A percentile compares a stretch with the other conserved stretches of the same genome.
Evolutionary conservation across 345 rosid genomes (phyloP).

Genomic region (Gossypium mustelinum): DNA sequence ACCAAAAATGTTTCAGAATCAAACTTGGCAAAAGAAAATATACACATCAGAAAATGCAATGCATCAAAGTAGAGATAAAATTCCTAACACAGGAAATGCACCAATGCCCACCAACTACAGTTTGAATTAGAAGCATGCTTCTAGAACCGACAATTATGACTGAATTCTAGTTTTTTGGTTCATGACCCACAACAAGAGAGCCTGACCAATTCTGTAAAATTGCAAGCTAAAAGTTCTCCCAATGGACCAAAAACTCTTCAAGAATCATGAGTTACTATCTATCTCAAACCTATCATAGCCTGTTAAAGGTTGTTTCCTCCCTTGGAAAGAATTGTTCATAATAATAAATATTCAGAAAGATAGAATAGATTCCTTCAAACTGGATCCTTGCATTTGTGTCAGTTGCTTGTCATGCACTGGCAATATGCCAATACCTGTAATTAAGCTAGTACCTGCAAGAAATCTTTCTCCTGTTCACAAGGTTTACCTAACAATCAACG

Average conservation of each 20-base stretch:
- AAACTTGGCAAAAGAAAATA: neutral
- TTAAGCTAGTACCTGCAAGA: neutral
- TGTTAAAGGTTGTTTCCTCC: neutral
- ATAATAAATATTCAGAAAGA: neutral
- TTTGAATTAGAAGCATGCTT: neutral
- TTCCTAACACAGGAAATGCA: neutral
- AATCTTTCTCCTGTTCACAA: neutral
- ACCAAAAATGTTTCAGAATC: neutral
- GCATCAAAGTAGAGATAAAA: neutral
- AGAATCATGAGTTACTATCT: neutral
- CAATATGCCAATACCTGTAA: neutral
- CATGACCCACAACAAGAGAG: neutral
- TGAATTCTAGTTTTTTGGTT: neutral
- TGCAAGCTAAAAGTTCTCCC: neutral
- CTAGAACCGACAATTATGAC: neutral
- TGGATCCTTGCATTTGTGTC: neutral
- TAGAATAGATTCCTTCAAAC: slow-evolving; percentile 2
- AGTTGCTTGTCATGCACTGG: neutral
- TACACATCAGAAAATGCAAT: neutral
- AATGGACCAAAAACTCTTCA: neutral
- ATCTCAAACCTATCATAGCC: neutral
- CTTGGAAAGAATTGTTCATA: neutral
- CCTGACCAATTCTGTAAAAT: neutral
- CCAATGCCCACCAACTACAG: neutral
- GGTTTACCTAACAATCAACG: neutral